phyloP scores from a whole-genome alignment of 78 protist species.

The Dictyostelium purpureum region DNA sequence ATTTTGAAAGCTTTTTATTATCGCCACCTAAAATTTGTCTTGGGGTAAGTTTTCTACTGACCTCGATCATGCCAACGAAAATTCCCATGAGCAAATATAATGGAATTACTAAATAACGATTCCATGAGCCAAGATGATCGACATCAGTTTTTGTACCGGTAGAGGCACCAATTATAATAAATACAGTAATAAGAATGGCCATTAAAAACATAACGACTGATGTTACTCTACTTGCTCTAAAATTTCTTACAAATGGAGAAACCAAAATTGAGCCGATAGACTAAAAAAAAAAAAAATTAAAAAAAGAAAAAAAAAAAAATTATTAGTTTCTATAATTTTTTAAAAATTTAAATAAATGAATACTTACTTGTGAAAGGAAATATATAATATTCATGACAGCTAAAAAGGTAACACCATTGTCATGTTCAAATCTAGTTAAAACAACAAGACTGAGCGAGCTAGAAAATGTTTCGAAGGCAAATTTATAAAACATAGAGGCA shows the following conservation, averaged over 20 bases:
- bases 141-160: conserved; percentile 6
- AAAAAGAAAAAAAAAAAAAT: background rate
- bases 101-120: conserved; percentile 2
- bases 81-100: conserved; percentile 56
- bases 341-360: background rate
- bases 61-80: conserved; percentile 63
- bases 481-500: conserved; percentile 50
- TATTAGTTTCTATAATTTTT: background rate
- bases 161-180: conserved; percentile 25
- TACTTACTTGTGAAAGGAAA: conserved; percentile 63
- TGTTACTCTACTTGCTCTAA: conserved; percentile 61
- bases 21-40: conserved; percentile 49
- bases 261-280: conserved; percentile 43
- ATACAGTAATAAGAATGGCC: conserved; percentile 6
- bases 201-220: conserved; percentile 30
- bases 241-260: conserved; percentile 58
- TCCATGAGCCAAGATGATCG: conserved; percentile 24
- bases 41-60: conserved; percentile 50
- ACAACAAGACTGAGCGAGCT: conserved; percentile 42
- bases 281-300: background rate
- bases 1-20: background rate
- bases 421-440: conserved; percentile 31
- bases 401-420: conserved; percentile 47
- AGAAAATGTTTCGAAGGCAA: conserved; percentile 60
- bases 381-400: conserved; percentile 76